These are phyloP conservation scores for Inonotus hispidus DNA, from an alignment of 1,284 basidiomycete species.

Conservation along the genomic window DNA sequence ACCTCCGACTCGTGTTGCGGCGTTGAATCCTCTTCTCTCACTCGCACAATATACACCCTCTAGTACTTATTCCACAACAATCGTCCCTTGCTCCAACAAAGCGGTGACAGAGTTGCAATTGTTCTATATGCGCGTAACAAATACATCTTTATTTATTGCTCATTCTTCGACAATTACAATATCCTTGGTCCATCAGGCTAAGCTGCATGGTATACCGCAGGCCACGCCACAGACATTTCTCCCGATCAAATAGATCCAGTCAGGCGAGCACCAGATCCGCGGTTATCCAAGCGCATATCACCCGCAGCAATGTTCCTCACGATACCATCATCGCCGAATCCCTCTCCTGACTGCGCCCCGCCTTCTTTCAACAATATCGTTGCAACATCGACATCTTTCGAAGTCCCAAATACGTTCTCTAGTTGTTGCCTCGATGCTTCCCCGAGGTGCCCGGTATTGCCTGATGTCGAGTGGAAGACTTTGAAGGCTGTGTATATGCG, in stretches of 20 bases:
- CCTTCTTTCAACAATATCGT: constrained; percentile 56
- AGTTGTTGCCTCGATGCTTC: constrained; percentile 73
- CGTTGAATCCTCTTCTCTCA: too few species aligned
- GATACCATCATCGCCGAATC: constrained; percentile 28
- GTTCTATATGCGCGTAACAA: background rate
- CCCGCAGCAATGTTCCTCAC: constrained; percentile 8
- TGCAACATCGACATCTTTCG: constrained; percentile 61
- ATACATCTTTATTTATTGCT: constrained; percentile 4
- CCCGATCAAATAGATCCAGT: constrained; percentile 15
- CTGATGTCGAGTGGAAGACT: constrained; percentile 56
- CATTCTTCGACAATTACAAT: background rate
- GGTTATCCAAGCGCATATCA: constrained; percentile 13
- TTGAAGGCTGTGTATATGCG: constrained; percentile 35
- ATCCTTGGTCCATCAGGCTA: background rate
- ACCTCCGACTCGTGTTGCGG: too few species aligned
- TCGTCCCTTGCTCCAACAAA: background rate
- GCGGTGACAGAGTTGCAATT: background rate
- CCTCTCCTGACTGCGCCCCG: constrained; percentile 46
- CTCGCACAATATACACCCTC: too few species aligned
- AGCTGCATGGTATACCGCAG: background rate
- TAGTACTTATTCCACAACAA: background rate
- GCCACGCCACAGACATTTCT: constrained; percentile 19
- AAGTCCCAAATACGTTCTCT: constrained; percentile 61
- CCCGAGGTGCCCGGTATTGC: constrained; percentile 65
- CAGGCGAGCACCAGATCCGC: constrained; percentile 28